Conservation (phyloP, 2,329 filamentous ascomycete species). For the Phyllosticta ampelicida region DNA sequence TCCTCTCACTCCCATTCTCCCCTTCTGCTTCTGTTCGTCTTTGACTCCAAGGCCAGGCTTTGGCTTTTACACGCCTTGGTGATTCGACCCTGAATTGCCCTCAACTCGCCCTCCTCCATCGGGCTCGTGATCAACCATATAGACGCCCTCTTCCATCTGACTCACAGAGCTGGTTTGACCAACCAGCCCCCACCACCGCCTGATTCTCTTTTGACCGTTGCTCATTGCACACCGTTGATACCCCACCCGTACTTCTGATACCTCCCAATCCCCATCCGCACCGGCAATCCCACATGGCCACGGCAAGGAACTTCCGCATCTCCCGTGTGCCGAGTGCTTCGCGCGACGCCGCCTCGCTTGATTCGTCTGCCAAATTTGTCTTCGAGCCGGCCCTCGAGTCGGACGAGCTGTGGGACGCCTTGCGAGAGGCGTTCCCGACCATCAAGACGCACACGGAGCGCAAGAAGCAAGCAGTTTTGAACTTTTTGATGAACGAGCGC, state of each 20-base stretch:
- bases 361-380: slow-evolving; percentile 10
- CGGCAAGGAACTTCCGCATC: slow-evolving; percentile 5
- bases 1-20: no score
- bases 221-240: slow-evolving; percentile 6
- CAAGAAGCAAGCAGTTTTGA: slow-evolving; percentile 11
- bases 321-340: slow-evolving; percentile 8
- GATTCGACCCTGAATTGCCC: no score
- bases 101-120: no score
- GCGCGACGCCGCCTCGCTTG: background rate
- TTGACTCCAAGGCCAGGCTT: no score
- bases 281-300: slow-evolving; percentile 1
- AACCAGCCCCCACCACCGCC: background rate
- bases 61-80: no score
- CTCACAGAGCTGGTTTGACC: no score
- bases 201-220: background rate
- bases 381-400: slow-evolving; percentile 11
- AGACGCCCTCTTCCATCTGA: no score
- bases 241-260: background rate
- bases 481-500: slow-evolving; percentile 11
- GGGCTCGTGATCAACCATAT: no score
- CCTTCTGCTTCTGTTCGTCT: no score
- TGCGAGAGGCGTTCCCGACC: slow-evolving; percentile 5
- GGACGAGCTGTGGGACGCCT: slow-evolving; percentile 11
- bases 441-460: slow-evolving; percentile 11
- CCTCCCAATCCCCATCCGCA: slow-evolving; percentile 1